Conservation (phyloP, 2,329 filamentous ascomycete genomes). For the Hymenoscyphus repandus region DNA sequence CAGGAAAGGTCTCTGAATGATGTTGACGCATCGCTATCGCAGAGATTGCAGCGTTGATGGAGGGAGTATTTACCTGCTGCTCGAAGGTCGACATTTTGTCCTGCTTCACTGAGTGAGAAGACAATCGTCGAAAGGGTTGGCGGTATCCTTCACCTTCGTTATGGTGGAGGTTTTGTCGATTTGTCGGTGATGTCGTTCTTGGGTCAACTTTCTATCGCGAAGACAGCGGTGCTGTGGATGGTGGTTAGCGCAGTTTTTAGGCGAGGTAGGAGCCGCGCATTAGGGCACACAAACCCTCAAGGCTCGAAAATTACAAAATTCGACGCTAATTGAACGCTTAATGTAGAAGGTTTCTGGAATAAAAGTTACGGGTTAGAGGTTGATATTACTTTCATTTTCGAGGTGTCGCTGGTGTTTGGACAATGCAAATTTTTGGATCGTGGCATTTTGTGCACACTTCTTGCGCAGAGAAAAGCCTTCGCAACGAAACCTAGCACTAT, state of each 20-base stretch:
- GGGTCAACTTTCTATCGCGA: conserved; percentile 13
- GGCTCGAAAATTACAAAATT: conserved; percentile 8
- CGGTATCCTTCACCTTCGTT: conserved; percentile 33
- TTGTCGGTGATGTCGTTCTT: conserved; percentile 29
- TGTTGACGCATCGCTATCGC: conserved; percentile 13
- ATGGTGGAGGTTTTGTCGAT: conserved; percentile 27
- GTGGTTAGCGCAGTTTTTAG: conserved; percentile 13
- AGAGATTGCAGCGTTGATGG: conserved; percentile 8
- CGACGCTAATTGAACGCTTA: background rate
- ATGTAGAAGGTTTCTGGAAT: background rate
- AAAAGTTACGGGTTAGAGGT: no score
- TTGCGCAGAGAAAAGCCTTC: no score
- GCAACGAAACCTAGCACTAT: no score
- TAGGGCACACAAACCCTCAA: conserved; percentile 21
- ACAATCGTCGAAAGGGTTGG: conserved; percentile 30
- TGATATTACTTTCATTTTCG: no score
- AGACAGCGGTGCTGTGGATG: conserved; percentile 7
- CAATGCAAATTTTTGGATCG: background rate
- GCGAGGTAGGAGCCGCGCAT: conserved; percentile 12
- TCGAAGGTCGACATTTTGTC: conserved; percentile 64
- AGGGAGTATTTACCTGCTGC: conserved; percentile 56
- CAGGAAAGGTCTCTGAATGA: background rate
- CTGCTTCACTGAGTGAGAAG: conserved; percentile 32
- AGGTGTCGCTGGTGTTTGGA: background rate
- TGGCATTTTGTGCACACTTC: no score